phyloP scores from a whole-genome alignment of 805 yeast species.

The Monosporozyma solicola region DNA sequence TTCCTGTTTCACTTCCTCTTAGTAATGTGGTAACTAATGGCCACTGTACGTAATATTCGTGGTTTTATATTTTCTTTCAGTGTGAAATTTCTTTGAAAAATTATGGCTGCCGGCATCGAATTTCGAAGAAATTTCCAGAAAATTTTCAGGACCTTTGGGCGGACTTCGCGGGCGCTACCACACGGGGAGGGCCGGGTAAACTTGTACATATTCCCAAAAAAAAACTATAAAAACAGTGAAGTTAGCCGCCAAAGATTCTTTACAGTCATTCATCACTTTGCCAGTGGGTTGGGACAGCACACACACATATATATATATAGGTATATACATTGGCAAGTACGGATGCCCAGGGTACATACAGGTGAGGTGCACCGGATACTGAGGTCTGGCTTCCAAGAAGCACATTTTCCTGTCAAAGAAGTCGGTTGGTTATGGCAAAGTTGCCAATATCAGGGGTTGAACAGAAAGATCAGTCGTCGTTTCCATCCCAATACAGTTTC shows the following conservation, averaged over 20 bases:
- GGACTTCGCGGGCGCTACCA: neutral
- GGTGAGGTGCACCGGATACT: neutral
- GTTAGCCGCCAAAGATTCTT: neutral
- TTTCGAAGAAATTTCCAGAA: neutral
- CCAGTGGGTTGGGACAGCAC: too few species aligned
- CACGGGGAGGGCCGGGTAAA: neutral
- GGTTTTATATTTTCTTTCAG: neutral
- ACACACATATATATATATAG: too few species aligned
- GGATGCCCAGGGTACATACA: neutral
- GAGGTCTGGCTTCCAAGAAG: neutral
- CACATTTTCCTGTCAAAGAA: slow-evolving; percentile 8
- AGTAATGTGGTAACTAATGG: neutral
- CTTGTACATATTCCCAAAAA: neutral
- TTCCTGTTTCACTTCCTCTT: neutral
- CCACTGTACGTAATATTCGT: neutral
- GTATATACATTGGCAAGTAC: neutral
- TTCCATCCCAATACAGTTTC: slow-evolving; percentile 2
- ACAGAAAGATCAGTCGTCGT: neutral
- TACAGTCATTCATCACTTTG: neutral
- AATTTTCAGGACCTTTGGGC: neutral
- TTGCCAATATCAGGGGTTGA: neutral
- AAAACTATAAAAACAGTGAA: neutral
- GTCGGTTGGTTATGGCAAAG: slow-evolving; percentile 22
- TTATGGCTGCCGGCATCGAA: neutral
- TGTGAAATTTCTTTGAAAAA: neutral